These are phyloP conservation scores for Venturia effusa DNA, from an alignment of 2,329 filamentous ascomycete species.

Conservation along the genomic window DNA sequence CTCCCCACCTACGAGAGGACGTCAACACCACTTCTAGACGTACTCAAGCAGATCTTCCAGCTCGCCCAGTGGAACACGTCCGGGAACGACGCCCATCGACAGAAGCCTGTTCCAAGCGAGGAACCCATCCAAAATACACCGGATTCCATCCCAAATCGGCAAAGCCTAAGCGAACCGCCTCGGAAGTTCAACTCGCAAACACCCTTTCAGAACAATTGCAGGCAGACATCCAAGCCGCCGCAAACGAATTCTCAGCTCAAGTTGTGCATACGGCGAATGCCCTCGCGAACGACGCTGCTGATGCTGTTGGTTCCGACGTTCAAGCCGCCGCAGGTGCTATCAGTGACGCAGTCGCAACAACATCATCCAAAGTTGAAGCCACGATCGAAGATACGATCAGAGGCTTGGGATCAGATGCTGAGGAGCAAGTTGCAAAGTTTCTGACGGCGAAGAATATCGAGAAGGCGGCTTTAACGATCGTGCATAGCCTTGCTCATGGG, in stretches of 20 bases:
- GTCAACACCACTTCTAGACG: background rate
- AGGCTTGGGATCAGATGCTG: background rate
- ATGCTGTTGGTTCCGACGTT: background rate
- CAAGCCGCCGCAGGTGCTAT: background rate
- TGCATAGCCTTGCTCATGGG: background rate
- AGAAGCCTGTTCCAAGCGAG: background rate
- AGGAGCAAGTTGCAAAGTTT: background rate
- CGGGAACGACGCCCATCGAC: background rate
- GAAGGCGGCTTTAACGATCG: background rate
- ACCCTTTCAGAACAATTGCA: background rate
- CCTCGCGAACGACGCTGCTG: background rate
- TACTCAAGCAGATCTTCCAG: background rate
- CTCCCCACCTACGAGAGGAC: background rate
- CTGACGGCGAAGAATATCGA: background rate
- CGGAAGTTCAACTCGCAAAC: background rate
- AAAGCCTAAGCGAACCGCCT: background rate
- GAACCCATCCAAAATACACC: background rate
- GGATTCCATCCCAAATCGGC: background rate
- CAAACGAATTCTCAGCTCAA: background rate
- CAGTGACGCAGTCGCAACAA: background rate
- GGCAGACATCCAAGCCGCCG: background rate
- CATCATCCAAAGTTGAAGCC: background rate
- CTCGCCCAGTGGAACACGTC: background rate
- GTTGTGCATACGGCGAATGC: background rate
- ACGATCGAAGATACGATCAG: background rate